phyloP scores from a whole-genome alignment of 768 basidiomycete species.

The Postia placenta region DNA sequence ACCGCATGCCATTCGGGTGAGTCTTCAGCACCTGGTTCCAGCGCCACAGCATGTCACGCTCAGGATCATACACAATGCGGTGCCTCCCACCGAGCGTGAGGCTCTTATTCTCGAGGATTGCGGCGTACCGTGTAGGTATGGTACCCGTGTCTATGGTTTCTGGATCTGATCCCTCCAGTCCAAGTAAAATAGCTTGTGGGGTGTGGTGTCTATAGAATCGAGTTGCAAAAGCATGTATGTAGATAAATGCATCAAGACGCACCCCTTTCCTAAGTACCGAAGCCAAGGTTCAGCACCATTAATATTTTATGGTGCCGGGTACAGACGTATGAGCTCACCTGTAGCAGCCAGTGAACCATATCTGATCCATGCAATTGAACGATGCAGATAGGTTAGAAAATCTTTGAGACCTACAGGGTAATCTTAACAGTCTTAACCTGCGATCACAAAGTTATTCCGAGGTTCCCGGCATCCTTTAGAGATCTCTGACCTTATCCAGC shows the following conservation, averaged over 20 bases:
- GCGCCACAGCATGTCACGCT: conserved; percentile 89
- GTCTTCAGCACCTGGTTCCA: conserved; percentile 87
- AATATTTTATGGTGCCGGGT: too few relatives aligned
- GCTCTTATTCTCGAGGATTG: conserved; percentile 58
- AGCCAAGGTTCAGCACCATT: neutral
- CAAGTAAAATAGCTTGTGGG: conserved; percentile 79
- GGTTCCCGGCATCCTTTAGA: too few relatives aligned
- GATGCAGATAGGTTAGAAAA: neutral
- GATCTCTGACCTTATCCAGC: conserved; percentile 54
- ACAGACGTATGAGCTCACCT: conserved; percentile 48
- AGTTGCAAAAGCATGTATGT: neutral
- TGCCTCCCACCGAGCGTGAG: conserved; percentile 70
- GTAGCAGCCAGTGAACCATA: conserved; percentile 95
- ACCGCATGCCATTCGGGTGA: conserved; percentile 91
- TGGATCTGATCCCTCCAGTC: conserved; percentile 85
- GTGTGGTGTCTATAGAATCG: conserved; percentile 63
- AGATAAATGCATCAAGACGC: conserved; percentile 18
- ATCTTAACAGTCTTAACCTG: conserved; percentile 81
- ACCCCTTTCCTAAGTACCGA: conserved; percentile 65
- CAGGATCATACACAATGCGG: conserved; percentile 80
- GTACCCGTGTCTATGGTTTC: conserved; percentile 90
- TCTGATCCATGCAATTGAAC: conserved; percentile 28
- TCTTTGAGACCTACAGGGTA: conserved; percentile 49
- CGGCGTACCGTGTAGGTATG: conserved; percentile 67
- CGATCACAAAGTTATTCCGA: too few relatives aligned